A percentile compares a stretch with the other conserved stretches of the same genome.
These are phyloP conservation scores for Polyplosphaeria fusca DNA, from an alignment of 495 filamentous ascomycete species.

Conservation along the genomic window DNA sequence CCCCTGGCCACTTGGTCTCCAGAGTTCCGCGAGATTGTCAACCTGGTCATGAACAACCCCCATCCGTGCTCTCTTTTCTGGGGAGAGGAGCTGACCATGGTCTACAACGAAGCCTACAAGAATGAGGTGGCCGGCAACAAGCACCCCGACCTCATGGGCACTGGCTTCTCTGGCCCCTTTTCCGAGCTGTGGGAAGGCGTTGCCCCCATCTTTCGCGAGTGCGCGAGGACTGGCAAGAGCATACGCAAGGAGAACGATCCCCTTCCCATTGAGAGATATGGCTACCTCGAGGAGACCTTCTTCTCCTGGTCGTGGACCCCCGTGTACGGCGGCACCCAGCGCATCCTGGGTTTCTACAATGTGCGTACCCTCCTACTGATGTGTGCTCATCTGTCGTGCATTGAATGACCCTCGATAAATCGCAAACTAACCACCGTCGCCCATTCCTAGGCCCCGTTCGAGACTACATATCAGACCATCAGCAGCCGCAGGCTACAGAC, in stretches of 20 bases:
- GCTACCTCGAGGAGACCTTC: conserved; percentile 31
- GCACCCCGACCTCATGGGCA: conserved; percentile 23
- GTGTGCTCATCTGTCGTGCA: no score
- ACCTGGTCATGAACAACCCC: conserved; percentile 24
- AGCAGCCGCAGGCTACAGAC: conserved; percentile 21
- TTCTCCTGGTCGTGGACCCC: conserved; percentile 30
- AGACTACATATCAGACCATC: conserved; percentile 25
- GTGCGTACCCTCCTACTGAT: no score
- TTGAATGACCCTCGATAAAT: no score
- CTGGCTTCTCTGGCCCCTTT: conserved; percentile 19
- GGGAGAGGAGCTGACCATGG: conserved; percentile 28
- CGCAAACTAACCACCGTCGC: no score
- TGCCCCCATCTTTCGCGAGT: conserved; percentile 21
- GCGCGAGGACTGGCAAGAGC: conserved; percentile 30
- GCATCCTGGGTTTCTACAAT: conserved; percentile 28
- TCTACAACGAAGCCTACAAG: conserved; percentile 30
- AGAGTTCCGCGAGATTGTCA: conserved; percentile 21
- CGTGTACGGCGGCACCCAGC: conserved; percentile 18
- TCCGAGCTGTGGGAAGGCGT: conserved; percentile 18
- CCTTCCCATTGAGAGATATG: conserved; percentile 28
- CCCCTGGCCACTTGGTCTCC: conserved; percentile 24
- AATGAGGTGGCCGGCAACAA: conserved; percentile 25
- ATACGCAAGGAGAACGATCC: conserved; percentile 13
- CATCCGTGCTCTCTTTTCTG: conserved; percentile 24
- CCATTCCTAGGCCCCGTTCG: no score